Evolutionary conservation across 2,329 filamentous ascomycete species (phyloP), one percentile per base, ranked within the genome.

Genomic region (Aspergillus thermomutatus): DNA sequence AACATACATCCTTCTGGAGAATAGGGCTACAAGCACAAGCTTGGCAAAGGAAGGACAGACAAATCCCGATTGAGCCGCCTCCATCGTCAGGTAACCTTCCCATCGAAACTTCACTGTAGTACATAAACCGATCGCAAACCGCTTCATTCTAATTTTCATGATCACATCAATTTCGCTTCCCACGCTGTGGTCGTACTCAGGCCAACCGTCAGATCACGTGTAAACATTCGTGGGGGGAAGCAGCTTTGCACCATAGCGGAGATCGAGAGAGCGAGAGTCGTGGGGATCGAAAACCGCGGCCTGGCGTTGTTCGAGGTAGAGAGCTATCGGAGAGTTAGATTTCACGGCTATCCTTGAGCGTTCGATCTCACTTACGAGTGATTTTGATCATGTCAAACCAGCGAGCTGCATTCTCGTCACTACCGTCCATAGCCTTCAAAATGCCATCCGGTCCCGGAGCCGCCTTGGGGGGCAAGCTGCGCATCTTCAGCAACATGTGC

Each of bases 401-500:
- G 27, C 69, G 68, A 46, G 65, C 61, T 4, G 71, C 71, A 55
- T 73, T 70, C 48, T 73, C 70, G 23, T 75, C 72, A 56, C 71
- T 75, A 9, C 68, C 71, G 10, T 77, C 72, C 7, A 70, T 68
- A 3, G 74, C 70, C 60, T 69, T 71, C 54, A 78, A 55, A 10
- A 72, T 61, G n/a, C 74, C 73, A 21, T 76, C 74, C 3, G 69
- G 66, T 23, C 72, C 66, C 23, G 76, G 64, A 27, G 54, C 68
- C 4, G 74, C 72, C 62, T 75, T 75, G 26, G 76, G 76, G 11
- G 75, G 73, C n/a, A 79, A 63, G 49, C 72, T 73, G 6, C 84
- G 81, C 79, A 86, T 84, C 60, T 81, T 81, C 49, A 86, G 72
- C 31, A 86, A 71, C 76, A 83, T 84, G 55, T 80, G 77, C 3